Conservation (phyloP, 805 yeast genomes). For the Groenewaldozyma salmanticensis region DNA sequence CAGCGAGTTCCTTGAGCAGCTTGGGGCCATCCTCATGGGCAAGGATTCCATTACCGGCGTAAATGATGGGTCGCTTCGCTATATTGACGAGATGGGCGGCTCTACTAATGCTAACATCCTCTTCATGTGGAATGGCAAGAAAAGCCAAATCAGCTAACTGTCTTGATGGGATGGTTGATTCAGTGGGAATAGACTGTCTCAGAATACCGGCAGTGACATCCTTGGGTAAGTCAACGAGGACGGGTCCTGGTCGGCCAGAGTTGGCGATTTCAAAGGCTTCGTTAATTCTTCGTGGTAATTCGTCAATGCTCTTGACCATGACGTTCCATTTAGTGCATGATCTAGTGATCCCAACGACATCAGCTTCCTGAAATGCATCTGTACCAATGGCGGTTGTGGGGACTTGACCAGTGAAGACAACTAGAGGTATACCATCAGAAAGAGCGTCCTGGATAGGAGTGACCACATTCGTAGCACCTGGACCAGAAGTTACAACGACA, state of each 20-base stretch:
- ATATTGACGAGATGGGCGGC: conserved; percentile 69
- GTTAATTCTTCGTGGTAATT: conserved; percentile 88
- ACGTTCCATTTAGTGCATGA: conserved; percentile 99
- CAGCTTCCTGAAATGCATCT: conserved; percentile 99
- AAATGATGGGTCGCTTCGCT: conserved; percentile 82
- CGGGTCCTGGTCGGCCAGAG: conserved; percentile 97
- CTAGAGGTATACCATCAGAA: conserved; percentile 94
- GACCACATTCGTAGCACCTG: conserved; percentile 96
- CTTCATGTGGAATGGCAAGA: conserved; percentile 62
- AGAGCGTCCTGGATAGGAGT: conserved; percentile 99
- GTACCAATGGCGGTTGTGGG: conserved; percentile 94
- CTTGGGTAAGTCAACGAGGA: conserved; percentile 92
- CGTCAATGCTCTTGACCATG: conserved; percentile 92
- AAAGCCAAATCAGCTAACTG: conserved; percentile 64
- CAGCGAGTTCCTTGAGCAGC: conserved; percentile 72
- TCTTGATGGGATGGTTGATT: conserved; percentile 52
- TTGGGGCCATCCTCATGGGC: conserved; percentile 73
- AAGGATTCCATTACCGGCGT: conserved; percentile 87
- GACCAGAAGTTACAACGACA: conserved; percentile 97
- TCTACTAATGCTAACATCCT: conserved; percentile 60
- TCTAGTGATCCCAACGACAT: conserved; percentile 91
- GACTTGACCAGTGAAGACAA: conserved; percentile 96
- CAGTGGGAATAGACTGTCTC: conserved; percentile 80
- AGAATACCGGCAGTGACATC: conserved; percentile 93
- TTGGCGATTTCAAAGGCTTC: conserved; percentile 98